A percentile compares a stretch with the other conserved stretches of the same genome.
Conservation (phyloP, 2,329 filamentous ascomycete genomes). For the Blastomyces percursus region DNA sequence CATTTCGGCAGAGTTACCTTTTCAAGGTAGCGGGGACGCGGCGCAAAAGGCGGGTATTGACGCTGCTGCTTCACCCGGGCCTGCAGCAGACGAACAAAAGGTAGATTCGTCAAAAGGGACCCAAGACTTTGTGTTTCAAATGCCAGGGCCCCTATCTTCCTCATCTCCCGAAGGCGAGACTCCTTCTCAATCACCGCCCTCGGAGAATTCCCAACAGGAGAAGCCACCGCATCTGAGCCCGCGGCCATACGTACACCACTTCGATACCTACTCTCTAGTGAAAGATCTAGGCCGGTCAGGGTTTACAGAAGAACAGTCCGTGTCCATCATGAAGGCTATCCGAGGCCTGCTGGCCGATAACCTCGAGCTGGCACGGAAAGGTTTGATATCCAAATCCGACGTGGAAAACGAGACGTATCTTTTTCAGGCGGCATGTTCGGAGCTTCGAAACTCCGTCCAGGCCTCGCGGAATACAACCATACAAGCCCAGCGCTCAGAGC, state of each 20-base stretch:
- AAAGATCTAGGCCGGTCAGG: constrained; percentile 61
- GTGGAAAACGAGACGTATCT: constrained; percentile 93
- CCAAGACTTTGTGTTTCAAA: constrained; percentile 14
- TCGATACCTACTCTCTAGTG: constrained; percentile 86
- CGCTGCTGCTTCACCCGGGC: background rate
- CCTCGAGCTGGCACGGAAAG: constrained; percentile 66
- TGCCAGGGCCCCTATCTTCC: constrained; percentile 14
- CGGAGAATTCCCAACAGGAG: constrained; percentile 26
- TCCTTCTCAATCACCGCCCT: constrained; percentile 19
- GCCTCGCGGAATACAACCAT: constrained; percentile 65
- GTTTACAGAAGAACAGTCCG: constrained; percentile 63
- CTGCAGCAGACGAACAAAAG: constrained; percentile 1
- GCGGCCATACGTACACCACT: constrained; percentile 70
- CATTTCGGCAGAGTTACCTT: constrained; percentile 10
- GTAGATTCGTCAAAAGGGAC: constrained; percentile 6
- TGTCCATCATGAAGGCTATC: constrained; percentile 86
- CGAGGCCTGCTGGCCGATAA: constrained; percentile 66
- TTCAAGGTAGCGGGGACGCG: background rate
- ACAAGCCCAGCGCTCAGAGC: constrained; percentile 70
- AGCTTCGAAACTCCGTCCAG: constrained; percentile 76
- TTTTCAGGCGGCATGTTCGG: constrained; percentile 85
- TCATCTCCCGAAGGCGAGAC: constrained; percentile 15
- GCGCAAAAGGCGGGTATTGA: background rate
- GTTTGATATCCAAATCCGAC: constrained; percentile 78
- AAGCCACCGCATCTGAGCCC: constrained; percentile 52